Percentiles rank a stretch among this genome's conserved stretches.
Evolutionary conservation across 2,329 filamentous ascomycete genomes (phyloP).

Genomic region (Leptodontidium sp.): DNA sequence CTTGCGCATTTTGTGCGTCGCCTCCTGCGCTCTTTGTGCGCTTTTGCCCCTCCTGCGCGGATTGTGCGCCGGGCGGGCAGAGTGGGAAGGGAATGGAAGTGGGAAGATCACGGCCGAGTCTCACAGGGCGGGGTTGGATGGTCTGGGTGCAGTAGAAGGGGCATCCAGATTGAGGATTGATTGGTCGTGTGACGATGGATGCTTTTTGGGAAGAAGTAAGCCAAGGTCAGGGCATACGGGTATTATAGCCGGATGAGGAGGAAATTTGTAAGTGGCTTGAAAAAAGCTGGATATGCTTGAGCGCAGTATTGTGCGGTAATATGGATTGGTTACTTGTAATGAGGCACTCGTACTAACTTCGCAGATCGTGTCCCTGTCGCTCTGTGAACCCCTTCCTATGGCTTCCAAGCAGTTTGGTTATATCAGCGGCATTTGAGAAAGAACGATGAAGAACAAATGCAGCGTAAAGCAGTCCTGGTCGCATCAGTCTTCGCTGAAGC

Average conservation of each 20-base stretch:
- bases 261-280: conserved; percentile 5
- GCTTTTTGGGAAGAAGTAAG: background rate
- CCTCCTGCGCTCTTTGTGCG: conserved; percentile 17
- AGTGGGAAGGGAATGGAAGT: background rate
- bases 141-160: background rate
- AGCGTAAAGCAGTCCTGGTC: too few relatives aligned
- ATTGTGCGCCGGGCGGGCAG: conserved; percentile 4
- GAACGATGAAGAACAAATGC: too few relatives aligned
- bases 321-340: too few relatives aligned
- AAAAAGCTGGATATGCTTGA: background rate
- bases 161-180: conserved; percentile 9
- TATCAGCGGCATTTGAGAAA: too few relatives aligned
- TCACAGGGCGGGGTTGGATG: background rate
- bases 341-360: too few relatives aligned
- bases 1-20: conserved; percentile 17
- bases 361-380: too few relatives aligned
- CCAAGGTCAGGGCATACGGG: background rate
- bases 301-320: too few relatives aligned
- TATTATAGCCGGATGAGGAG: background rate
- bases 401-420: too few relatives aligned
- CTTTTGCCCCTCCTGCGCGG: background rate
- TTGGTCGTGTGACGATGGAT: conserved; percentile 11
- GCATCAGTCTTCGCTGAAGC: background rate
- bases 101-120: background rate
- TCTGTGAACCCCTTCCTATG: too few relatives aligned